A percentile compares a stretch with the other conserved stretches of the same genome.
phyloP scores from a whole-genome alignment of 2,329 filamentous ascomycete genomes.

The Harringtonia aguacate region DNA sequence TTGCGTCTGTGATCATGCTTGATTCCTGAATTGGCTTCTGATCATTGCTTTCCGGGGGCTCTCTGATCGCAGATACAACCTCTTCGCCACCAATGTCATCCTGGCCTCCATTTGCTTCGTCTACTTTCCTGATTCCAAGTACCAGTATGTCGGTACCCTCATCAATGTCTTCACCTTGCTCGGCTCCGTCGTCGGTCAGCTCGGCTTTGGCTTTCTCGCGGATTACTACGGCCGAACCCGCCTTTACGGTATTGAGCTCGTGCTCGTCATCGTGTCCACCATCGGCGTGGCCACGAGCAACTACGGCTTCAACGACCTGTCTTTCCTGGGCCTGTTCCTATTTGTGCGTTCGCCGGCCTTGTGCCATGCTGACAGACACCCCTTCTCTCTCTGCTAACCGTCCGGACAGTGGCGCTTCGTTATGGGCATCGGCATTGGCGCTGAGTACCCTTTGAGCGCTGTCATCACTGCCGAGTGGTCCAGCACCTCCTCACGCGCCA shows the following conservation, averaged over 20 bases:
- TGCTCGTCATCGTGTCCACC: conserved; percentile 46
- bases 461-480: conserved; percentile 59
- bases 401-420: conserved; percentile 39
- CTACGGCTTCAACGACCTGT: conserved; percentile 36
- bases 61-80: conserved; percentile 33
- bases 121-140: conserved; percentile 34
- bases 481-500: conserved; percentile 51
- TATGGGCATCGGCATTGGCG: conserved; percentile 51
- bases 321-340: conserved; percentile 37
- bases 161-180: conserved; percentile 43
- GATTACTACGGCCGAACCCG: conserved; percentile 44
- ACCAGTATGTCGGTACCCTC: conserved; percentile 32
- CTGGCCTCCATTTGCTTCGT: conserved; percentile 41
- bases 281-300: conserved; percentile 44
- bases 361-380: too few relatives aligned
- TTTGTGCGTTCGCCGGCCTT: conserved; percentile 24
- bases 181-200: conserved; percentile 40
- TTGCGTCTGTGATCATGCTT: too few relatives aligned
- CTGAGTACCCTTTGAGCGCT: conserved; percentile 56
- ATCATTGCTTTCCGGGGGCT: too few relatives aligned
- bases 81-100: conserved; percentile 44
- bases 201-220: conserved; percentile 42
- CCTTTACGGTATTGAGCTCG: conserved; percentile 44
- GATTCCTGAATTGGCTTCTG: too few relatives aligned
- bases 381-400: neutral